Base-by-base conservation (phyloP, 1,139 yeast species). In the Neolecta irregularis region DNA sequence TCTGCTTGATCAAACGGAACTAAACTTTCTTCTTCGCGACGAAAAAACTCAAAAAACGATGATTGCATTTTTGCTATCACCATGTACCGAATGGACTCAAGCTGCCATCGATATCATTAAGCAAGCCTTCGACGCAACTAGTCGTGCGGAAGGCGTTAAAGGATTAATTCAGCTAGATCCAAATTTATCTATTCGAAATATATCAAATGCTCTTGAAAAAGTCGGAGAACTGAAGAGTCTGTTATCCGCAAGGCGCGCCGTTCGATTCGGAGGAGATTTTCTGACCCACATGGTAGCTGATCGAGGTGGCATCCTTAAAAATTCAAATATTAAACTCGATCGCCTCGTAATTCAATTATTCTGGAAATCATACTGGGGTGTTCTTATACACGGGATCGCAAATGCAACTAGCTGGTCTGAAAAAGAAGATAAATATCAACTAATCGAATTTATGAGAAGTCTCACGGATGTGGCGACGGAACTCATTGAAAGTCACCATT, bases 391-490 rank as follows among this genome's bases (percentile, higher is more conserved):
- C 64, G 67, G 80, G 3, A 83, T 77, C 46, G 61, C 63, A 30
- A 65, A 69, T 38, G 79, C 93, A 1, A 60, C 78, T 16, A 53
- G 54, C 5, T 85, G 96, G 96, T 81, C 92, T 0, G 44, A 45
- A 3, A 57, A 60, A 26, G 74, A 72, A 48, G 69, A 67, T 32
- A 61, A 70, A 24, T 64, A 64, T 0, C 67, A 67, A 35, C 61
- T 80, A 50, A 65, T 76, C 34, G 91, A 79, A 43, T 83, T 81
- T 46, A 79, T 94, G 12, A 69, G 93, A 52, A 94, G 83, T 52
- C 74, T 81, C 0, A 61, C 83, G 36, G 95, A 85, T 46, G 62
- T 79, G 34, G 75, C 93, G 45, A 74, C 74, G 44, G 57, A 64
- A 2, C 57, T 85, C 28, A 55, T 85, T 13, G 74, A 69, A 40